A percentile compares a stretch with the other conserved stretches of the same genome.
phyloP scores from a whole-genome alignment of 768 basidiomycete species.

The Mrakia frigida region DNA sequence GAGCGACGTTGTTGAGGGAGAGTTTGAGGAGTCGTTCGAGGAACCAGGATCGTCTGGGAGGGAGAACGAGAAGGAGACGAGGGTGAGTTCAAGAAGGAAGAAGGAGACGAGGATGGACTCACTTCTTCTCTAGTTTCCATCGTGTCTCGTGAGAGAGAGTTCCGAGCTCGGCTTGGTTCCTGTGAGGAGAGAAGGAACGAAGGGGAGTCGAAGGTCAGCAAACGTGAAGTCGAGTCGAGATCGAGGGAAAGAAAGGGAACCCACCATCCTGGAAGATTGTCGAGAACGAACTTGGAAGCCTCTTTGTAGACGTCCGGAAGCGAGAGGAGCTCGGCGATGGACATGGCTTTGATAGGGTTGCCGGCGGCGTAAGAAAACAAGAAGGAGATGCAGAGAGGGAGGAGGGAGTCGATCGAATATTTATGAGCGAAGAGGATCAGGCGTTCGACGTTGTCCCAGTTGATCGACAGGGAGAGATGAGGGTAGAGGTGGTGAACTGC shows the following conservation, averaged over 20 bases:
- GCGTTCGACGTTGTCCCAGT: constrained; percentile 17
- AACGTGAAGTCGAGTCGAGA: too few relatives aligned
- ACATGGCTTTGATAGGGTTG: constrained; percentile 10
- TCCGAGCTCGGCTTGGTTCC: not conserved
- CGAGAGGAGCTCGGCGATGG: not conserved
- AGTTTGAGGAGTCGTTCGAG: constrained; percentile 26
- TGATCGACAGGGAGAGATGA: constrained; percentile 10
- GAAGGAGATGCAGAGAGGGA: constrained; percentile 13
- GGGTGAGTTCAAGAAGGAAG: not conserved
- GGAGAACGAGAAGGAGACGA: not conserved
- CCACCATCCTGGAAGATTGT: constrained; percentile 8
- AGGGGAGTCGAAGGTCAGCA: too few relatives aligned
- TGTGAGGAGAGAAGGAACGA: too few relatives aligned
- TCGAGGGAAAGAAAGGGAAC: too few relatives aligned
- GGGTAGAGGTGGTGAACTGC: constrained; percentile 24
- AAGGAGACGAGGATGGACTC: not conserved
- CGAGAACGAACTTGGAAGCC: constrained; percentile 18
- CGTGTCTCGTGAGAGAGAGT: constrained; percentile 7
- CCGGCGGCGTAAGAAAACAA: constrained; percentile 13
- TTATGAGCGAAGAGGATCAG: constrained; percentile 21
- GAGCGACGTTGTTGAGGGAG: not conserved
- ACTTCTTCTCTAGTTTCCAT: constrained; percentile 18
- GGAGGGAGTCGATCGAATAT: constrained; percentile 11
- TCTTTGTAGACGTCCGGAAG: constrained; percentile 1
- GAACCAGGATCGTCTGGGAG: constrained; percentile 7